These are phyloP conservation scores for Tieghemostelium lacteum DNA, from an alignment of 78 protist species.

Conservation along the genomic window DNA sequence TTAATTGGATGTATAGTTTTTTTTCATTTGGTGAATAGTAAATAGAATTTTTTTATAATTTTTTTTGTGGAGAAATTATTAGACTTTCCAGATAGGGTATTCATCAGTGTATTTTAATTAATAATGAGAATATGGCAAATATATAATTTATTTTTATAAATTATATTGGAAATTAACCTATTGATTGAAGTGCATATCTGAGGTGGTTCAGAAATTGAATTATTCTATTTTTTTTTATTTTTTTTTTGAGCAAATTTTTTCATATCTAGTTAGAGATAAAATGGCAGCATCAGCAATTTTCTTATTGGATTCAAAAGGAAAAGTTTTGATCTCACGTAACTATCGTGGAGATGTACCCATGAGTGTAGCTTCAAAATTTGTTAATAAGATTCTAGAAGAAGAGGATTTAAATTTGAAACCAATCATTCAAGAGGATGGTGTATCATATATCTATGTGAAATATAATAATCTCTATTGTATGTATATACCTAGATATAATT, in stretches of 20 bases:
- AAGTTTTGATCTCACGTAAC: conserved; percentile 89
- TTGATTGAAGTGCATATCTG: no score
- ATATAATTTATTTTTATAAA: no score
- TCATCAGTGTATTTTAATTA: no score
- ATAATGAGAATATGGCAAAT: no score
- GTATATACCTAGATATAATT: background rate
- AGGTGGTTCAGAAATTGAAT: no score
- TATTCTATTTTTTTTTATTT: background rate
- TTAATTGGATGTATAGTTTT: no score
- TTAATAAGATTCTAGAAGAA: conserved; percentile 85
- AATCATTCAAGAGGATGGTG: conserved; percentile 88
- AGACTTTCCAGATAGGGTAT: no score
- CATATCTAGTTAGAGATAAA: no score
- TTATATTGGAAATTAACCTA: no score
- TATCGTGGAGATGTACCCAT: conserved; percentile 92
- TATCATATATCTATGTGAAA: conserved; percentile 93
- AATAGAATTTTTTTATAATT: no score
- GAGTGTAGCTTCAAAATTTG: conserved; percentile 80
- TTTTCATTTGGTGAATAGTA: no score
- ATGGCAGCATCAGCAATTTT: conserved; percentile 90
- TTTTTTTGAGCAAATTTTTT: background rate
- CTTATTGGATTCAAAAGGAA: conserved; percentile 91
- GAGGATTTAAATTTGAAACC: conserved; percentile 90
- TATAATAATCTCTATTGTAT: conserved; percentile 92
- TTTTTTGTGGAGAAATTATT: no score